These are phyloP conservation scores for Biscogniauxia mediterranea DNA, from an alignment of 2,329 filamentous ascomycete genomes.

Conservation along the genomic window DNA sequence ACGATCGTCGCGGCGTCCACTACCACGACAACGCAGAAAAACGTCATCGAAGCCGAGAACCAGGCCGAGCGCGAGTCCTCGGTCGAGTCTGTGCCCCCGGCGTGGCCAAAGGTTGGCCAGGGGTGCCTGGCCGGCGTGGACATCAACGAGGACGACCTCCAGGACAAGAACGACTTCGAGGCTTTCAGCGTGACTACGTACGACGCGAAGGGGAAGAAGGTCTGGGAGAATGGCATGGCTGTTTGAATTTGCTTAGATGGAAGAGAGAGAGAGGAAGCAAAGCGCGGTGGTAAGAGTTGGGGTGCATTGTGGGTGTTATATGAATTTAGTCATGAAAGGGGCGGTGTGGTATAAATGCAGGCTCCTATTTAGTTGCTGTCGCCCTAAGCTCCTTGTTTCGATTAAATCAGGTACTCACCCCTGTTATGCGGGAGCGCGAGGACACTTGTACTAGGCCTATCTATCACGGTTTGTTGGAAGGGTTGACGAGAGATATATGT, in stretches of 20 bases:
- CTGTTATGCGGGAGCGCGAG: too few relatives aligned
- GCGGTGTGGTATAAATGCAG: too few relatives aligned
- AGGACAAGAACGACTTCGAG: slow-evolving; percentile 33
- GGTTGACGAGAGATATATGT: too few relatives aligned
- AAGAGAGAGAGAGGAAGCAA: too few relatives aligned
- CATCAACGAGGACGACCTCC: slow-evolving; percentile 30
- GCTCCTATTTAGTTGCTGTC: too few relatives aligned
- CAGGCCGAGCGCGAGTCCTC: slow-evolving; percentile 26
- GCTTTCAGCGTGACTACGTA: slow-evolving; percentile 37
- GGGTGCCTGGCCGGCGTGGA: slow-evolving; percentile 30
- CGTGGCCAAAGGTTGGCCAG: slow-evolving; percentile 32
- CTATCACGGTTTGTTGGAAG: too few relatives aligned
- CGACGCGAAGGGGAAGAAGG: slow-evolving; percentile 29
- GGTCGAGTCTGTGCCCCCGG: slow-evolving; percentile 29
- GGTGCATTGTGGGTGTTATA: too few relatives aligned
- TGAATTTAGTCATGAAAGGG: too few relatives aligned
- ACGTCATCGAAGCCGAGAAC: slow-evolving; percentile 12
- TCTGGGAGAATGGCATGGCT: slow-evolving; percentile 32
- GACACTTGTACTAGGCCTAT: too few relatives aligned
- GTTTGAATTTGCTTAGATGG: slow-evolving; percentile 10
- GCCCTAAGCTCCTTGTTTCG: too few relatives aligned
- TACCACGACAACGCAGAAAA: not conserved
- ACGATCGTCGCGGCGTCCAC: not conserved
- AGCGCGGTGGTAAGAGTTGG: too few relatives aligned
- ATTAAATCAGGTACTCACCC: too few relatives aligned